Evolutionary conservation across 108 stramenopile genomes (phyloP), one percentile per base, ranked within the genome.

Genomic region (Chaetoceros tenuissimus): DNA sequence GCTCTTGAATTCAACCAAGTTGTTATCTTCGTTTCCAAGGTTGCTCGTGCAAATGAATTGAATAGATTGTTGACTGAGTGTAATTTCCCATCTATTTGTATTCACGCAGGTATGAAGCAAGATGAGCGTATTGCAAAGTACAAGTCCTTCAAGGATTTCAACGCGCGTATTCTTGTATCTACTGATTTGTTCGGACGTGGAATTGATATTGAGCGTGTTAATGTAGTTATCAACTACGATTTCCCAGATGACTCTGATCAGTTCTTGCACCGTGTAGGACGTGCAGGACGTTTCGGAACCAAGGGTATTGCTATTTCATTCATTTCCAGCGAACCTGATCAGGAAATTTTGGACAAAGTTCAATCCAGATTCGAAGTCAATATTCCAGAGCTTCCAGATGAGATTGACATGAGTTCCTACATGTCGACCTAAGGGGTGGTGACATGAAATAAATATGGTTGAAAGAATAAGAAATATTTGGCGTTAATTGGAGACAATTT

Each of bases 151-250:
- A 97, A 98, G 78, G 94, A 97, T 29, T 97, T 94, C 80, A 90
- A 98, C 66, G 93, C 94, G 47, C 96, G 98, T 51, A 97, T 99
- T 60, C 82, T 99, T 66, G 98, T 99, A 1, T 85, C 97, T 26
- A 99, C 98, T 46, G 97, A 99, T 80, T 83, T 99, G 76, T 97
- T 98, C 68, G 98, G 98, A 46, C 97, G 98, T 73, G 98, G 98
- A 60, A 98, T 99, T 64, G 98, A 99, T 82, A 96, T 99, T 75
- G 97, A 99, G 73, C 94, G 96, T 54, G 97, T 99, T 56, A 99
- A 99, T 75, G 94, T 98, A 48, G 98, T 99, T 50, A 91, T 99
- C 74, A 99, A 99, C 81, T 99, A 99, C 71, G 98, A 99, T 66
- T 97, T 99, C 74, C 96, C 98, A 28, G 93, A 92, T 68, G 93